Evolutionary conservation across 108 stramenopile genomes (phyloP).

Genomic region (Fragilariopsis cylindrus): DNA sequence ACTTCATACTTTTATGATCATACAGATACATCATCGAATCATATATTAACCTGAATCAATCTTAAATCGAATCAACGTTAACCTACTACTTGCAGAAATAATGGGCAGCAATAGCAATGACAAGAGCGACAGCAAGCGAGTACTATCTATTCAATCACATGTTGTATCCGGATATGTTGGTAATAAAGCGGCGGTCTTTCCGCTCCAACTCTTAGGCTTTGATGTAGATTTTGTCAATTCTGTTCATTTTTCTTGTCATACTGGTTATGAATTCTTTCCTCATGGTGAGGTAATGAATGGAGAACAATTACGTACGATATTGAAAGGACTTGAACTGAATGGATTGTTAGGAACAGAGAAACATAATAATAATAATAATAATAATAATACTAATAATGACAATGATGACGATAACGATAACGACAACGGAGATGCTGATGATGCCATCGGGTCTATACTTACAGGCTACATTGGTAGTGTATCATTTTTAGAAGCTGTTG

Average conservation of each 20-base stretch:
- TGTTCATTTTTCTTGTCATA: conserved; percentile 97
- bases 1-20: too few relatives aligned
- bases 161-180: conserved; percentile 96
- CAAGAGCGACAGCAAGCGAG: conserved; percentile 30
- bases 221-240: conserved; percentile 96
- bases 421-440: background rate
- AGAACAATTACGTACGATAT: conserved; percentile 59
- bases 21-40: too few relatives aligned
- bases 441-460: conserved; percentile 72
- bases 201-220: conserved; percentile 96
- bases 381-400: too few relatives aligned
- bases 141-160: conserved; percentile 90
- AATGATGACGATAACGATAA: background rate
- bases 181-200: conserved; percentile 96
- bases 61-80: too few relatives aligned
- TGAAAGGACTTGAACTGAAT: conserved; percentile 89
- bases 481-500: conserved; percentile 86
- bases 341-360: conserved; percentile 47
- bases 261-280: conserved; percentile 83
- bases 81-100: too few relatives aligned
- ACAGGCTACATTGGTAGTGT: conserved; percentile 98
- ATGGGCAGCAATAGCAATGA: background rate
- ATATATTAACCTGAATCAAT: too few relatives aligned
- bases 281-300: conserved; percentile 92
- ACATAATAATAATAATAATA: too few relatives aligned